Percentiles rank a stretch among this genome's conserved stretches.
Conservation (phyloP, 192 early-diverging fungal genomes). For the Coemansia guatemalensis region DNA sequence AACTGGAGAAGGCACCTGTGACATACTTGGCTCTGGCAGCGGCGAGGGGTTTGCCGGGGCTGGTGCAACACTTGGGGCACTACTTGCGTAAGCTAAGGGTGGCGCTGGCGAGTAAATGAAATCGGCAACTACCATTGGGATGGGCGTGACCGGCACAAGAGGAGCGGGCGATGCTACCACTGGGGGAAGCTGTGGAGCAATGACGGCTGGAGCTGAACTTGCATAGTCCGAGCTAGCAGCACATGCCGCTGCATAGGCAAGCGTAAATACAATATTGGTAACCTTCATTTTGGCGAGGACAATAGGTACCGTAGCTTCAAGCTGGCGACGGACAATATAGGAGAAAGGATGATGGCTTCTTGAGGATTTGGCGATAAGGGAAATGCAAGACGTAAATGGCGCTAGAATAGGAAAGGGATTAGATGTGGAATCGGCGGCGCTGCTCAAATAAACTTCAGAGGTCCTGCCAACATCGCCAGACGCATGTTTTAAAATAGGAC, state of each 20-base stretch:
- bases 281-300: slow-evolving; percentile 22
- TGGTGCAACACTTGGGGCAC: slow-evolving; percentile 2
- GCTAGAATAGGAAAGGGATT: too few species aligned
- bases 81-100: background rate
- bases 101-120: slow-evolving; percentile 33
- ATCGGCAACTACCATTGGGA: slow-evolving; percentile 28
- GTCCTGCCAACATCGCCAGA: too few species aligned
- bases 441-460: too few species aligned
- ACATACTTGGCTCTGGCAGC: slow-evolving; percentile 3
- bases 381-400: too few species aligned
- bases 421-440: too few species aligned
- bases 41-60: slow-evolving; percentile 8
- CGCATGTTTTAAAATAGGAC: too few species aligned
- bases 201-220: slow-evolving; percentile 19
- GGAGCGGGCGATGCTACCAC: slow-evolving; percentile 1
- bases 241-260: slow-evolving; percentile 26
- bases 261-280: slow-evolving; percentile 29
- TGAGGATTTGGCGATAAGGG: too few species aligned
- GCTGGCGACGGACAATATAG: background rate
- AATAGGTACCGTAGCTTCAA: background rate
- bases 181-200: slow-evolving; percentile 13
- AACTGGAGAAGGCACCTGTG: slow-evolving; percentile 6
- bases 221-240: slow-evolving; percentile 21
- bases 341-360: too few species aligned
- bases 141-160: slow-evolving; percentile 16